Percentiles rank a stretch among this genome's conserved stretches.
Evolutionary conservation across 2,329 filamentous ascomycete genomes (phyloP).

Genomic region (Penicillium sp.): DNA sequence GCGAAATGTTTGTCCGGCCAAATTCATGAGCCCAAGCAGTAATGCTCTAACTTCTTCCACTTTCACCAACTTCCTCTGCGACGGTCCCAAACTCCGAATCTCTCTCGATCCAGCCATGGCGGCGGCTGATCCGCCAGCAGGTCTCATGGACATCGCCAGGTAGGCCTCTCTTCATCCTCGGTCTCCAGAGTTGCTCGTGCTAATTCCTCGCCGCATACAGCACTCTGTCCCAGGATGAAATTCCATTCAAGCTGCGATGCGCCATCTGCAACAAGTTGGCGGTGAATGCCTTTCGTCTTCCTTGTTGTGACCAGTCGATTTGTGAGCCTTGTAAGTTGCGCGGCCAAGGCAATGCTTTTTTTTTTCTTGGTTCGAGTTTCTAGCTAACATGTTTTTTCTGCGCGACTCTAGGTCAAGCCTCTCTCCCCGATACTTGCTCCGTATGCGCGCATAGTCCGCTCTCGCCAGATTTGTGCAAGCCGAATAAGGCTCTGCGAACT

Average conservation of each 20-base stretch:
- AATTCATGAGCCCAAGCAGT: constrained; percentile 21
- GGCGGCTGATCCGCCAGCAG: constrained; percentile 47
- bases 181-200: background rate
- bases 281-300: constrained; percentile 86
- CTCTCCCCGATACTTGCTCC: constrained; percentile 79
- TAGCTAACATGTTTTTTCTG: constrained; percentile 1
- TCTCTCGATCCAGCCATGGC: constrained; percentile 40
- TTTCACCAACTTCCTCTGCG: background rate
- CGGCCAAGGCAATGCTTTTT: constrained; percentile 3
- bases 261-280: constrained; percentile 91
- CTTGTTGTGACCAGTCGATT: constrained; percentile 94
- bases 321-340: constrained; percentile 79
- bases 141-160: constrained; percentile 53
- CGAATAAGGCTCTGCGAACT: constrained; percentile 87
- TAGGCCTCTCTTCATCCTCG: constrained; percentile 28
- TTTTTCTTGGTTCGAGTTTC: background rate
- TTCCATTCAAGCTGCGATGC: constrained; percentile 95
- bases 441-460: constrained; percentile 93
- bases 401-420: constrained; percentile 68
- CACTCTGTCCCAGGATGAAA: constrained; percentile 78
- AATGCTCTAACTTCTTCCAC: constrained; percentile 5
- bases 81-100: background rate
- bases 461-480: constrained; percentile 82
- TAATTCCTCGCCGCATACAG: constrained; percentile 52
- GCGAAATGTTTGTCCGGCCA: constrained; percentile 31